phyloP scores from a whole-genome alignment of 177 flowering plant species.

The Vitis hybrid region DNA sequence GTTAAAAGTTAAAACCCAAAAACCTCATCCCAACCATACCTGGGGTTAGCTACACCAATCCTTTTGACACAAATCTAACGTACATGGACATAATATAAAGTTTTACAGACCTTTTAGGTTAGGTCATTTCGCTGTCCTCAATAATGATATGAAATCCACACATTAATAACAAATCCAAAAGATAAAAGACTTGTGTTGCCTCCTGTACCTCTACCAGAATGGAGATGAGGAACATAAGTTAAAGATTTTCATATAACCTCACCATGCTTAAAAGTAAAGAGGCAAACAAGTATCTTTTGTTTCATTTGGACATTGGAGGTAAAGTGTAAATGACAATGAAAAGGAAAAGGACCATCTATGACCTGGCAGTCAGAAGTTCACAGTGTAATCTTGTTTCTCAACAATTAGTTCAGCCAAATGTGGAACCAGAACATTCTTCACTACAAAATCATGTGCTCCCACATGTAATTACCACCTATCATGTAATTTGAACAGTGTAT shows the following conservation, averaged over 20 bases:
- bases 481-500: constrained; percentile 26
- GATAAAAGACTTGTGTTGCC: background rate
- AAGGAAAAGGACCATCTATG: constrained; percentile 7
- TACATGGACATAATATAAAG: background rate
- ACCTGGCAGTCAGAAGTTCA: constrained; percentile 13
- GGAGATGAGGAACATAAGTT: background rate
- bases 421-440: constrained; percentile 18
- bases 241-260: background rate
- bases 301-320: background rate
- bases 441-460: constrained; percentile 27
- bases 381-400: constrained; percentile 14
- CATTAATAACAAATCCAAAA: background rate
- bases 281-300: background rate
- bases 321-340: no score
- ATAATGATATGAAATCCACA: background rate
- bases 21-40: no score
- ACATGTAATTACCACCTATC: constrained; percentile 27
- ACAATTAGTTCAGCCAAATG: constrained; percentile 16
- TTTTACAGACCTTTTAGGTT: background rate
- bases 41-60: no score
- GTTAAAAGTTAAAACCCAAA: no score
- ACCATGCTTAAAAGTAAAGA: background rate
- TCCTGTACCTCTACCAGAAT: background rate
- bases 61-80: no score
- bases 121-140: background rate